Evolutionary conservation across 1,284 basidiomycete species (phyloP).

Genomic region (Apiotrichum sp.): DNA sequence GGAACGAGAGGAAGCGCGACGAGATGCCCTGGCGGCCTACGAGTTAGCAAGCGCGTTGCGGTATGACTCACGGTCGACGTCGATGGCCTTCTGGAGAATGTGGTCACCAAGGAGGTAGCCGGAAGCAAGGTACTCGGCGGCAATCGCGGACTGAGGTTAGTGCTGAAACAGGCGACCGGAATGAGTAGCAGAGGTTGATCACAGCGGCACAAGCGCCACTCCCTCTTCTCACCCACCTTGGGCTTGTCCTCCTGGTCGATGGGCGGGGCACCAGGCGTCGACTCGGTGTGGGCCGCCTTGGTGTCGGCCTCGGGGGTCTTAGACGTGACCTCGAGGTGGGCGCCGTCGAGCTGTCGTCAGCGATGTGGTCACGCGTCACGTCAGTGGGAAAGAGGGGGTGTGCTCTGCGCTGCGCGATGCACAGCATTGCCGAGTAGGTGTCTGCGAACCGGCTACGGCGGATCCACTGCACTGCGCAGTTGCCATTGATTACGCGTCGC

Average conservation of each 20-base stretch:
- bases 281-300: conserved; percentile 28
- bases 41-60: too few species aligned
- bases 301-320: conserved; percentile 34
- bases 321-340: conserved; percentile 47
- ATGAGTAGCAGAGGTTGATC: not conserved
- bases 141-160: conserved; percentile 53
- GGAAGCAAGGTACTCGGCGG: conserved; percentile 75
- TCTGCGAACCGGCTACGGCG: too few species aligned
- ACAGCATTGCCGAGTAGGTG: too few species aligned
- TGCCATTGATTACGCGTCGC: too few species aligned
- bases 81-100: conserved; percentile 76
- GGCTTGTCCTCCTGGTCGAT: conserved; percentile 49
- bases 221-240: conserved; percentile 28
- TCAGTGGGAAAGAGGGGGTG: not conserved
- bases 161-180: not conserved
- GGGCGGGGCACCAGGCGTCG: conserved; percentile 19
- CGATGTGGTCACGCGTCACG: not conserved
- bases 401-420: too few species aligned
- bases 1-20: conserved; percentile 68
- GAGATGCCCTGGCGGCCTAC: conserved; percentile 81
- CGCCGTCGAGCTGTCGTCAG: conserved; percentile 25
- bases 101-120: conserved; percentile 76
- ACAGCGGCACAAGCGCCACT: not conserved
- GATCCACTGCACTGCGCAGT: too few species aligned
- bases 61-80: conserved; percentile 63